These are phyloP conservation scores for Malassezia brasiliensis DNA, from an alignment of 1,284 basidiomycete species.

Conservation along the genomic window DNA sequence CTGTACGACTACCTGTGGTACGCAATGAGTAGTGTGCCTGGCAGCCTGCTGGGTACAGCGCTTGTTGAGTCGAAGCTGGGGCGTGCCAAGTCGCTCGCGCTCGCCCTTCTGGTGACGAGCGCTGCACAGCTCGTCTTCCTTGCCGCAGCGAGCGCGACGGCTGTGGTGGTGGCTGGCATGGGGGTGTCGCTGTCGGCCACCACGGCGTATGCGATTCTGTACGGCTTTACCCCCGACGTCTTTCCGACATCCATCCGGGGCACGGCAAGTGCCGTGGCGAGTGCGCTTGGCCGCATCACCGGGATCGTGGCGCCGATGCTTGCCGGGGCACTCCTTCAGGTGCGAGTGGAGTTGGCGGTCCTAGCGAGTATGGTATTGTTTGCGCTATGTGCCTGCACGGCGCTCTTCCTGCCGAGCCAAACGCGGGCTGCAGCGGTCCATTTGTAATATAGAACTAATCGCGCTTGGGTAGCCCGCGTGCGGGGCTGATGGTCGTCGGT, in stretches of 20 bases:
- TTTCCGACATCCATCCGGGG: slow-evolving; percentile 36
- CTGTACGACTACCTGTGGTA: slow-evolving; percentile 35
- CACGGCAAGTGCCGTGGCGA: slow-evolving; percentile 37
- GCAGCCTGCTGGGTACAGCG: slow-evolving; percentile 69
- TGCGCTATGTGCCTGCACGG: slow-evolving; percentile 12
- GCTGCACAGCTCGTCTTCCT: slow-evolving; percentile 26
- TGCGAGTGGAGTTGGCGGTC: slow-evolving; percentile 20
- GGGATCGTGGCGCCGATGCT: slow-evolving; percentile 40
- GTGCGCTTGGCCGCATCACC: slow-evolving; percentile 34
- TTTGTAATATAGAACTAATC: slow-evolving; percentile 5
- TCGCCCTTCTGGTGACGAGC: slow-evolving; percentile 26
- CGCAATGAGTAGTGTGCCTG: slow-evolving; percentile 32
- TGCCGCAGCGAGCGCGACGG: neutral
- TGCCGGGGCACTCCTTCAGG: slow-evolving; percentile 29
- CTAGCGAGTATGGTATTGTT: slow-evolving; percentile 20
- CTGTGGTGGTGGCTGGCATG: slow-evolving; percentile 18
- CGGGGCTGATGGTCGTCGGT: neutral
- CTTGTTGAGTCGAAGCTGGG: slow-evolving; percentile 72
- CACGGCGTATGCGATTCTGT: slow-evolving; percentile 41
- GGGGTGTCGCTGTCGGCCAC: slow-evolving; percentile 30
- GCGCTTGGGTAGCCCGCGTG: slow-evolving; percentile 4
- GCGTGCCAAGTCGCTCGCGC: slow-evolving; percentile 58
- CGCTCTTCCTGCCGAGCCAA: neutral
- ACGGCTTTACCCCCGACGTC: slow-evolving; percentile 42
- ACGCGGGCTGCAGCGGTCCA: neutral